Evolutionary conservation across 192 early-diverging fungal genomes (phyloP).

Genomic region (Coemansia sp.): DNA sequence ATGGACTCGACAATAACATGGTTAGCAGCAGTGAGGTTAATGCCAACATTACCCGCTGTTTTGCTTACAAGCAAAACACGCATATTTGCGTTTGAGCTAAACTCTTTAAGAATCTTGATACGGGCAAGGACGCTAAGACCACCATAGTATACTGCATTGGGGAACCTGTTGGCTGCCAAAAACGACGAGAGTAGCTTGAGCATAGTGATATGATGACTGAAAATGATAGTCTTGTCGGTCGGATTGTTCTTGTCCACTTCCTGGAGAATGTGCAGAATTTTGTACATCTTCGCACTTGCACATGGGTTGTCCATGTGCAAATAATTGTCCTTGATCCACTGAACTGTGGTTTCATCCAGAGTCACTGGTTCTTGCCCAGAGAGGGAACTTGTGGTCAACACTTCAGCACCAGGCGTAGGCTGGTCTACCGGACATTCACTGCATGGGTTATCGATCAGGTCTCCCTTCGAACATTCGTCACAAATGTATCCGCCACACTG

Average conservation of each 20-base stretch:
- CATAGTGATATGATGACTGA: not conserved
- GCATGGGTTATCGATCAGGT: not conserved
- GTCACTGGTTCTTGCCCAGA: too few species aligned
- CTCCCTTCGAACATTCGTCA: not conserved
- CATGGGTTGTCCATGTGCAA: not conserved
- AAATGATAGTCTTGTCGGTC: not conserved
- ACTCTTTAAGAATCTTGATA: slow-evolving; percentile 38
- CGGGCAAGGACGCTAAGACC: slow-evolving; percentile 39
- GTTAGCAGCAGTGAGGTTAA: slow-evolving; percentile 69
- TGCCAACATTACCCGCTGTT: slow-evolving; percentile 69
- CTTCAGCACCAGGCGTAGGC: not conserved
- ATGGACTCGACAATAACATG: slow-evolving; percentile 75
- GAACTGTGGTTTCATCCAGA: too few species aligned
- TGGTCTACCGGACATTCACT: not conserved
- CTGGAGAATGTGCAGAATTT: not conserved
- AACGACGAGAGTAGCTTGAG: not conserved
- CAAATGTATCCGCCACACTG: slow-evolving; percentile 2
- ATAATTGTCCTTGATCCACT: not conserved
- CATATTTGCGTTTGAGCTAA: slow-evolving; percentile 29
- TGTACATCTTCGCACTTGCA: not conserved
- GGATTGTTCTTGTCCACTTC: too few species aligned
- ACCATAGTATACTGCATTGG: slow-evolving; percentile 45
- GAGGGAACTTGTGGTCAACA: not conserved
- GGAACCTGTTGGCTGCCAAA: not conserved
- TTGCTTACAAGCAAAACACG: slow-evolving; percentile 64